Percentiles rank a stretch among this genome's conserved stretches.
phyloP scores from a whole-genome alignment of 78 protist species.

The Dictyostelium discoideum region DNA sequence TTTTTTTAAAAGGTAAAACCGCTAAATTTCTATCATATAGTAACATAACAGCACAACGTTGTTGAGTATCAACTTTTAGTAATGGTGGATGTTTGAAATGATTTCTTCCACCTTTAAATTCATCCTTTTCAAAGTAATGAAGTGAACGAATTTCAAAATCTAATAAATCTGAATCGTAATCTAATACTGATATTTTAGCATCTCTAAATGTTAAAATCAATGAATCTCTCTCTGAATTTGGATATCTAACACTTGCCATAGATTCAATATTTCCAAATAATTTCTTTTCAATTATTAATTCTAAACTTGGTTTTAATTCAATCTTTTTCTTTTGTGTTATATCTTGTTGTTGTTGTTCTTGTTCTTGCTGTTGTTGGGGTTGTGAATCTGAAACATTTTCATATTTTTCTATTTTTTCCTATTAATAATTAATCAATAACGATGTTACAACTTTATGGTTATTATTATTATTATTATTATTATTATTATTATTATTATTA shows the following conservation, averaged over 20 bases:
- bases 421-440: neutral
- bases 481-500: no score
- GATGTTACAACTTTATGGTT: no score
- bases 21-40: constrained; percentile 60
- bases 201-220: constrained; percentile 60
- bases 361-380: neutral
- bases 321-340: neutral
- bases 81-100: constrained; percentile 60
- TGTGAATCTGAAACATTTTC: constrained; percentile 10
- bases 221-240: constrained; percentile 41
- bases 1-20: constrained; percentile 67
- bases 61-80: constrained; percentile 58
- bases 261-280: constrained; percentile 63
- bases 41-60: constrained; percentile 79
- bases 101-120: constrained; percentile 26
- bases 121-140: constrained; percentile 69
- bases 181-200: constrained; percentile 53
- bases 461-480: neutral
- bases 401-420: constrained; percentile 34
- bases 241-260: constrained; percentile 47
- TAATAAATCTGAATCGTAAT: neutral
- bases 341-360: no score
- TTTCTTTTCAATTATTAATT: constrained; percentile 22
- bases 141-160: constrained; percentile 51
- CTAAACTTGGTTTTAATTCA: constrained; percentile 53